Evolutionary conservation across 768 basidiomycete species (phyloP), one percentile per base, ranked within the genome.

Genomic region (Collybia sp.): DNA sequence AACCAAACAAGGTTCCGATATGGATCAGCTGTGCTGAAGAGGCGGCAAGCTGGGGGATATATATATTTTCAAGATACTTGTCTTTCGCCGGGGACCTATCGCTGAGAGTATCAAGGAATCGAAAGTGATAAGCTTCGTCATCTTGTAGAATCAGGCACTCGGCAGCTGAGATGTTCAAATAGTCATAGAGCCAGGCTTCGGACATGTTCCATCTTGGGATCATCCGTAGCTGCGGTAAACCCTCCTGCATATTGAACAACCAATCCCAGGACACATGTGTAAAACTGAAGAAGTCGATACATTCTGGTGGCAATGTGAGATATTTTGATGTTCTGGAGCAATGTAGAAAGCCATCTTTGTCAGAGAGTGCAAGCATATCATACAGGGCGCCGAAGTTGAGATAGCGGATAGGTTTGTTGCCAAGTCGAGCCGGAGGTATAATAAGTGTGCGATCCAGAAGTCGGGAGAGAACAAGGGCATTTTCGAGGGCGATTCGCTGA

Each of bases 401-500:
- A 58, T 85, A 88, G 35, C 75, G 78, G 34, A 85, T 66, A 5
- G 83, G 76, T 56, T 71, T 75, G 36, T 53, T 61, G 33, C 87
- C 85, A 5, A 90, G 76, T 33, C 82, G 79, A 20, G 85, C 70
- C 10, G 85, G 84, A n/a, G 90, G 88, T 30, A 90, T 67, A 51
- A 92, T 76, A 30, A 92, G 71, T 10, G 88, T 93, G 49, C 88
- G 83, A 65, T 85, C 82, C 48, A 89, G 75, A 25, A 85, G 59
- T 48, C 65, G 69, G 1, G 88, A 73, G 42, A 92, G 75, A n/a
- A 83, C 69, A 15, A 91, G 73, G 2, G 87, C 90, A 55, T 93
- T 93, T 65, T 92, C 87, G 49, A 93, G 75, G 13, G 87, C 83
- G 52, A 93, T 89, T 30, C 88, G 82, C 65, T 92, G 88, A 61